Evolutionary conservation across 2,329 filamentous ascomycete genomes (phyloP).

Genomic region (Ceratocystis ficicola): DNA sequence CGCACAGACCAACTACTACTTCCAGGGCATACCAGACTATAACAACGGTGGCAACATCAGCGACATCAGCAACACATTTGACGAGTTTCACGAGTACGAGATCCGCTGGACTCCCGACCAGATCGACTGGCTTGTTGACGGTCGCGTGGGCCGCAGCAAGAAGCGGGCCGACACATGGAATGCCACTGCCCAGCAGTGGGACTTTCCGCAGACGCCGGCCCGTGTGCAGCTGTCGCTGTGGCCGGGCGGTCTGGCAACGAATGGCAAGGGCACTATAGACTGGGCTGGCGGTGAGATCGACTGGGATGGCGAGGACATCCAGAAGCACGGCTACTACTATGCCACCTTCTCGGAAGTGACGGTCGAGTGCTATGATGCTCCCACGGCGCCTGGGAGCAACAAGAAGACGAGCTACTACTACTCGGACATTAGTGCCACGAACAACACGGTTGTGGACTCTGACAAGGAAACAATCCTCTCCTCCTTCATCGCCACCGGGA

Average conservation of each 20-base stretch:
- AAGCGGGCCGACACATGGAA: conserved; percentile 78
- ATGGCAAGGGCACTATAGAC: conserved; percentile 69
- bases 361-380: conserved; percentile 72
- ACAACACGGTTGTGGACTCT: conserved; percentile 65
- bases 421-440: conserved; percentile 51
- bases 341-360: conserved; percentile 63
- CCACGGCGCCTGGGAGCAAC: conserved; percentile 51
- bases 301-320: conserved; percentile 73
- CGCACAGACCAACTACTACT: conserved; percentile 94
- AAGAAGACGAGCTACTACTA: conserved; percentile 65
- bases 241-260: conserved; percentile 73
- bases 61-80: conserved; percentile 52
- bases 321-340: conserved; percentile 78
- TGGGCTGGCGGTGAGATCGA: conserved; percentile 89
- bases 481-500: conserved; percentile 69
- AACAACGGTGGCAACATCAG: conserved; percentile 62
- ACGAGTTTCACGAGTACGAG: conserved; percentile 77
- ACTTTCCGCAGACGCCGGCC: conserved; percentile 82
- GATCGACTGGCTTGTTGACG: conserved; percentile 81
- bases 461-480: conserved; percentile 63
- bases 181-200: conserved; percentile 63
- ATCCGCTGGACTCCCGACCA: conserved; percentile 83
- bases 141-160: conserved; percentile 59
- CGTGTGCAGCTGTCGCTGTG: conserved; percentile 90
- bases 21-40: conserved; percentile 83